These are phyloP conservation scores for Globisporangium iwayamae DNA, from an alignment of 352 stramenopile species.

Conservation along the genomic window DNA sequence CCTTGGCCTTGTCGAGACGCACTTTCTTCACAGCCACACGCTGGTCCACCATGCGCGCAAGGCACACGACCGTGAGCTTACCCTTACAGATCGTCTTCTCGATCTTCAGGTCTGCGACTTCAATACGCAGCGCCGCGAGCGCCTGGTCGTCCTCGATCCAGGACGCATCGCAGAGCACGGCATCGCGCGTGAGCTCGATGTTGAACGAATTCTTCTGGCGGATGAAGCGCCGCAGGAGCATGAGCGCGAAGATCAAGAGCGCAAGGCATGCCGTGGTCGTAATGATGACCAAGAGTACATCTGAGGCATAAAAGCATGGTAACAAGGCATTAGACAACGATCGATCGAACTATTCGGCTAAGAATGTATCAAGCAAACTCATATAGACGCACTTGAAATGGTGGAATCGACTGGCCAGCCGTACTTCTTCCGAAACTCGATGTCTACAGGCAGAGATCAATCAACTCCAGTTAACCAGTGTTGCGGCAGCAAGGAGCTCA, in stretches of 20 bases:
- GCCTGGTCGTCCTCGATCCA: conserved; percentile 21
- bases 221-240: conserved; percentile 15
- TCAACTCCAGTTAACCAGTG: neutral
- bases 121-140: conserved; percentile 18
- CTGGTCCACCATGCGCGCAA: conserved; percentile 12
- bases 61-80: conserved; percentile 14
- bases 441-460: neutral
- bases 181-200: conserved; percentile 21
- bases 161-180: conserved; percentile 15
- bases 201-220: conserved; percentile 19
- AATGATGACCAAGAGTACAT: conserved; percentile 3
- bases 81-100: conserved; percentile 15
- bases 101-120: conserved; percentile 11
- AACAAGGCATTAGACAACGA: neutral
- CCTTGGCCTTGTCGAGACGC: conserved; percentile 21
- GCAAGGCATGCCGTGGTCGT: neutral
- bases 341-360: neutral
- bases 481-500: neutral
- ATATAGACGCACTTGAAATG: neutral
- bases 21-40: conserved; percentile 21
- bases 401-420: neutral
- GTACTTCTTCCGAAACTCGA: neutral
- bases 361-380: neutral
- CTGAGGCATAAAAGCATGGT: neutral
- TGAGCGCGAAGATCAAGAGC: conserved; percentile 6